Evolutionary conservation across 2,329 filamentous ascomycete genomes (phyloP).

Genomic region (Calonectria honghensis): DNA sequence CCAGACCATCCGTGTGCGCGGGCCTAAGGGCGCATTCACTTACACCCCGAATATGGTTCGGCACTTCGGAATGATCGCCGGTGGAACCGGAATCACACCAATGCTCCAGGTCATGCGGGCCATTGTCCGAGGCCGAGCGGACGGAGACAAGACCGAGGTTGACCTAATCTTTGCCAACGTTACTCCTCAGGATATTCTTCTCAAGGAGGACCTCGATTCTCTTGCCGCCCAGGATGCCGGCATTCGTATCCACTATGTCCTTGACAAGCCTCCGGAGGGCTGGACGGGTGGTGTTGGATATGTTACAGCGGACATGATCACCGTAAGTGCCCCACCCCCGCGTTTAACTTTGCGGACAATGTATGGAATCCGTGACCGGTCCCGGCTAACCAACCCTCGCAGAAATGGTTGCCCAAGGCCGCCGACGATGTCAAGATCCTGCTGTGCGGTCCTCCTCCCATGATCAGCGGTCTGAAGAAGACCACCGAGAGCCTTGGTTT

Average conservation of each 20-base stretch:
- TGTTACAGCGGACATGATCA: constrained; percentile 96
- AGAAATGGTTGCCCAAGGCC: constrained; percentile 88
- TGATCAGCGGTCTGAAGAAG: constrained; percentile 99
- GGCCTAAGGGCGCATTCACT: constrained; percentile 98
- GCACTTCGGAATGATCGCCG: constrained; percentile 98
- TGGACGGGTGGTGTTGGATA: constrained; percentile 97
- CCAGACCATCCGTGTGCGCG: constrained; percentile 90
- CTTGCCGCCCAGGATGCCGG: constrained; percentile 85
- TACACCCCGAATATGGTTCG: constrained; percentile 98
- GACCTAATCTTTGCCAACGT: constrained; percentile 99
- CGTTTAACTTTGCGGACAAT: not conserved
- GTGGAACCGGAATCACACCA: constrained; percentile 97
- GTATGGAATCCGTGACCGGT: constrained; percentile 3
- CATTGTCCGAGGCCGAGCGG: constrained; percentile 85
- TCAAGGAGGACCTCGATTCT: constrained; percentile 92
- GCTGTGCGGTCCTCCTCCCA: constrained; percentile 95
- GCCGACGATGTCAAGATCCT: constrained; percentile 93
- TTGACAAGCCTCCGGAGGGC: constrained; percentile 94
- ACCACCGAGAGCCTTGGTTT: constrained; percentile 91
- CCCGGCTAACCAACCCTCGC: constrained; percentile 48
- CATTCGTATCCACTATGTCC: constrained; percentile 94
- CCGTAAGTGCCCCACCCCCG: constrained; percentile 69
- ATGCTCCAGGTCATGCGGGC: constrained; percentile 98
- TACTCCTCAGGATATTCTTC: constrained; percentile 91
- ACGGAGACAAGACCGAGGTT: constrained; percentile 90